Evolutionary conservation across 2,329 filamentous ascomycete species (phyloP), one percentile per base, ranked within the genome.

Genomic region (Fusarium nurragi): DNA sequence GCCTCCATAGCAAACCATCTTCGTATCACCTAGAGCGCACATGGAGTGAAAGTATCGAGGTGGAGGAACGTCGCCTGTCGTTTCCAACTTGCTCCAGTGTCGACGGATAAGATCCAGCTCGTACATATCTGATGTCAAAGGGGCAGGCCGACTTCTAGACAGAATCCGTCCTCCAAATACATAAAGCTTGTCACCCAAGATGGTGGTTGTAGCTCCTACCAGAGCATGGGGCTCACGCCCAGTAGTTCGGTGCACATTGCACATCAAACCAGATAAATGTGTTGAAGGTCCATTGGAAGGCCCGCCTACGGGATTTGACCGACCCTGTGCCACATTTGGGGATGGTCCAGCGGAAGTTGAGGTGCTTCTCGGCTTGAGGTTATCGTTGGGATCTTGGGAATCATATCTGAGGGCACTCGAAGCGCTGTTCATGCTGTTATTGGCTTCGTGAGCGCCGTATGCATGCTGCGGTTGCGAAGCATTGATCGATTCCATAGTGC

Each of bases 1-100:
- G 69, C 95, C 95, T 56, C 95, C 95, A 77, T 98, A 99, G 78
- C 94, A 98, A 5, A 99, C 94, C 76, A 99, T 84, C 77, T 98
- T 99, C 4, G 93, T 94, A 75, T 98, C 95, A 21, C 95, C 95
- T 3, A 99, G 80, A 2, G 92, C 86, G 76, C 95, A 99, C 76
- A 98, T 91, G 65, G 93, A 98, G 80, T 99, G 95, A 68, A 99
- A 99, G 76, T 99, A 99, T 61, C 95, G 87, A 10, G 95, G 93
- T 3, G 93, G 91, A 2, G 95, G 95, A 34, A 96, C 81, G 71
- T 98, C 93, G 40, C 95, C 95, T 25, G 83, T 85, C 0, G 92
- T 89, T 50, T 97, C 92, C 22, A 98, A 77, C 75, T 94, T 97
- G 13, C 90, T 93, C 95, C 95, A 99, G 77, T 98, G 93, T 56